Percentiles rank a stretch among this genome's conserved stretches.
Conservation (phyloP, 2,329 filamentous ascomycete species). For the Lasiodiplodia gonubiensis region DNA sequence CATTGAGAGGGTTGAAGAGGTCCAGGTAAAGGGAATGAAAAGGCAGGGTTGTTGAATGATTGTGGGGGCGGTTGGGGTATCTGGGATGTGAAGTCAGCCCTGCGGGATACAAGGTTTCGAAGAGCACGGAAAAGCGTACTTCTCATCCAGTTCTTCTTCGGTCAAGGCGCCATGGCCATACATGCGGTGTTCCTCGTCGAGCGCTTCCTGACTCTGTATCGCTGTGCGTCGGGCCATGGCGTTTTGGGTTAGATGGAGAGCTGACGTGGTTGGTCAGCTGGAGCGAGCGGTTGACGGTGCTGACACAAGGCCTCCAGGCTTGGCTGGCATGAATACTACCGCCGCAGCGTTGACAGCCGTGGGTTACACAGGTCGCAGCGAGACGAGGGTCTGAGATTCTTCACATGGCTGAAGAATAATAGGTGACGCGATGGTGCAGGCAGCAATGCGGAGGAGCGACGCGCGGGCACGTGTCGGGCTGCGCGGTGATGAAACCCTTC, state of each 20-base stretch:
- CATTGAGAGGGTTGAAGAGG: slow-evolving; percentile 80
- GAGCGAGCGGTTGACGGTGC: background rate
- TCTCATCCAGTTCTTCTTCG: slow-evolving; percentile 57
- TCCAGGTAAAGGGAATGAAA: slow-evolving; percentile 80
- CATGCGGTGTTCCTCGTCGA: slow-evolving; percentile 56
- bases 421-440: slow-evolving; percentile 3
- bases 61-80: slow-evolving; percentile 82
- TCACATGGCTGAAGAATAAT: background rate
- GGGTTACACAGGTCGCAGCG: background rate
- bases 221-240: slow-evolving; percentile 1
- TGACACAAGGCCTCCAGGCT: slow-evolving; percentile 15
- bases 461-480: slow-evolving; percentile 11
- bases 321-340: background rate
- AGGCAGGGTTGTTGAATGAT: slow-evolving; percentile 76
- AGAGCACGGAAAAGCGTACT: slow-evolving; percentile 40
- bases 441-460: slow-evolving; percentile 13
- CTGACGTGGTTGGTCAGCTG: slow-evolving; percentile 14
- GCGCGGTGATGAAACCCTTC: slow-evolving; percentile 8
- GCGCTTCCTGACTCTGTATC: slow-evolving; percentile 52
- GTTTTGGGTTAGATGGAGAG: background rate
- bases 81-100: slow-evolving; percentile 47
- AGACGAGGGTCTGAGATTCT: background rate
- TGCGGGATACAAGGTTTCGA: background rate
- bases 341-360: background rate
- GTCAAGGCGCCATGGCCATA: slow-evolving; percentile 53